A percentile compares a stretch with the other conserved stretches of the same genome.
phyloP scores from a whole-genome alignment of 1,139 yeast genomes.

The Protomyces inundatus region DNA sequence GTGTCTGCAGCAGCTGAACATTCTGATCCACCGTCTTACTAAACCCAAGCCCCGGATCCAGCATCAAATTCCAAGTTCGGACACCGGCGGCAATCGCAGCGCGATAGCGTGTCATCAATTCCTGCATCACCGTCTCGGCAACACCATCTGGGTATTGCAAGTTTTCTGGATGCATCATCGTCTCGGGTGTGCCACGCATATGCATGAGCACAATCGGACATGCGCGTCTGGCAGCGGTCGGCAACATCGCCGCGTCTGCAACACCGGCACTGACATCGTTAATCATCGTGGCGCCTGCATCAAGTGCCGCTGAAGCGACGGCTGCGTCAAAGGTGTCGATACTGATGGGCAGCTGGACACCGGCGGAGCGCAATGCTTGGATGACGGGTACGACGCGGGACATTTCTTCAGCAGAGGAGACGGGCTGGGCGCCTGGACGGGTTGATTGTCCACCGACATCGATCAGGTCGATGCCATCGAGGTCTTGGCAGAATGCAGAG shows the following conservation, averaged over 20 bases:
- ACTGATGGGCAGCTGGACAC: slow-evolving; percentile 55
- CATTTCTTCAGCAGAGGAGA: slow-evolving; percentile 50
- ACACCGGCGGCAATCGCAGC: slow-evolving; percentile 63
- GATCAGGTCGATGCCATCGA: slow-evolving; percentile 60
- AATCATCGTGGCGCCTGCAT: slow-evolving; percentile 81
- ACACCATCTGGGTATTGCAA: slow-evolving; percentile 44
- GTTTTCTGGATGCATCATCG: slow-evolving; percentile 59
- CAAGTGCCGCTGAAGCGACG: slow-evolving; percentile 66
- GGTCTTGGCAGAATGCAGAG: slow-evolving; percentile 43
- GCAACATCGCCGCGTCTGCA: slow-evolving; percentile 60
- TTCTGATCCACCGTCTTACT: slow-evolving; percentile 73
- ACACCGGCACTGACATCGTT: slow-evolving; percentile 87
- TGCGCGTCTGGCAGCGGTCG: slow-evolving; percentile 55
- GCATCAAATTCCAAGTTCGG: slow-evolving; percentile 78
- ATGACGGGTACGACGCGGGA: slow-evolving; percentile 66
- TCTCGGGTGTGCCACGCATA: slow-evolving; percentile 72
- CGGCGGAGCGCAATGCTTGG: slow-evolving; percentile 51
- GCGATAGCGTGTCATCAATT: slow-evolving; percentile 53
- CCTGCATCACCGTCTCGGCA: slow-evolving; percentile 52
- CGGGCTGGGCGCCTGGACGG: slow-evolving; percentile 68
- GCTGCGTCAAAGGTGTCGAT: slow-evolving; percentile 75
- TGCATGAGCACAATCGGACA: slow-evolving; percentile 82
- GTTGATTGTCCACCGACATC: slow-evolving; percentile 95
- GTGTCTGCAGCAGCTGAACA: slow-evolving; percentile 55
- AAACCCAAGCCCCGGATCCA: slow-evolving; percentile 95